Evolutionary conservation across 495 filamentous ascomycete genomes (phyloP), one percentile per base, ranked within the genome.

Genomic region (Aspergillus sclerotioniger): DNA sequence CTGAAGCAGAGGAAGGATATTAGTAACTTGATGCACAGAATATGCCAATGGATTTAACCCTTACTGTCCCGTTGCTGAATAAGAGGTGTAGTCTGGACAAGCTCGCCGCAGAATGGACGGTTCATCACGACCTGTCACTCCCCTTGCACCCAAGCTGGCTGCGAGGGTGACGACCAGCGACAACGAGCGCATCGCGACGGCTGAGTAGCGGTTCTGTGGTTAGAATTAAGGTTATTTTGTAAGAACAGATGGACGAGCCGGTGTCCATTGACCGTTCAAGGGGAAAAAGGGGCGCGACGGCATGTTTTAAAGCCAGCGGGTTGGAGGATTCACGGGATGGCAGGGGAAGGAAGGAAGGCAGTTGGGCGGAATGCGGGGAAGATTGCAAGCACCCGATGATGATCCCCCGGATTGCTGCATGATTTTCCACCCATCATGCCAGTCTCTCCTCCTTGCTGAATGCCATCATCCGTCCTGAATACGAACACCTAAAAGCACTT

Each of bases 1-100:
- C 90, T 91, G 46, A 33, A 41, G 29, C 33, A 9, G 15, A 45
- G 19, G 4, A 50, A 45, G 33, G 43, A 3, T 17, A 21, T 20
- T 45, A 47, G 44, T 19, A 58, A 45, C 44, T 47, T 8, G 44
- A 33, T 0, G 41, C 0, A 5, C 4, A 33, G 28, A 2, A 17
- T n/a, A 25, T 48, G 8, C 1, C 29, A 46, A 39, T 44, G 21
- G 12, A 25, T 13, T 4, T 8, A 7, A n/a, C 3, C 46, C 77
- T 63, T 67, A 82, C 79, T 82, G 80, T 32, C 67, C 69, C 8
- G 67, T 61, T 41, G 72, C 63, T 13, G 80, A 67, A 56, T 82
- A 82, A 25, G 76, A 70, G 1, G 67, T 70, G 60, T 82, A 82
- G 51, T 82, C 78, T 9, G 80, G 80, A 66, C 80, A 82, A 13